Percentiles rank a stretch among this genome's conserved stretches.
Evolutionary conservation across 805 yeast species (phyloP).

Genomic region (Kuraishia molischiana): DNA sequence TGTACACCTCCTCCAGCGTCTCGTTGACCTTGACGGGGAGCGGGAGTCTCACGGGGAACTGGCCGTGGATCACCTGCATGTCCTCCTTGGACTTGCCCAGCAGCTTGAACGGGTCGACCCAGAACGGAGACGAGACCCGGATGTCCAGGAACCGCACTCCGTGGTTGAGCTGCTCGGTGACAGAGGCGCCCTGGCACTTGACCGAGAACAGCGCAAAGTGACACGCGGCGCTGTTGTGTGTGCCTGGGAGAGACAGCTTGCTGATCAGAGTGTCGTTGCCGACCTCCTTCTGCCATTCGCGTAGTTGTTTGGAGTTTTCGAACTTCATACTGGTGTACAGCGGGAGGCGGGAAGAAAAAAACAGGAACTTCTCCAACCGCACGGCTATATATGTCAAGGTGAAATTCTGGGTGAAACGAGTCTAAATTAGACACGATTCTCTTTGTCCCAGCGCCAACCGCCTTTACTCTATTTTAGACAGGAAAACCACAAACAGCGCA

Average conservation of each 20-base stretch:
- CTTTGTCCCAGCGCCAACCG: no score
- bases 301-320: no score
- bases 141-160: slow-evolving; percentile 74
- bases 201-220: slow-evolving; percentile 37
- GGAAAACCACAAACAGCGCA: no score
- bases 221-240: slow-evolving; percentile 75
- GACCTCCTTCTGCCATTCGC: slow-evolving; percentile 43
- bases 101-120: slow-evolving; percentile 14
- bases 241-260: slow-evolving; percentile 64
- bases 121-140: slow-evolving; percentile 49
- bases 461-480: no score
- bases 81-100: slow-evolving; percentile 28
- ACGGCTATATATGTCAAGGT: no score
- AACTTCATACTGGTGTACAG: no score
- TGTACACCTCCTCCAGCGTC: slow-evolving; percentile 49
- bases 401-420: no score
- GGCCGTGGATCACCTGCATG: slow-evolving; percentile 63
- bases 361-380: no score
- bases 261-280: slow-evolving; percentile 41
- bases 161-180: slow-evolving; percentile 52
- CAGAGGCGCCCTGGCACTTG: slow-evolving; percentile 58
- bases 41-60: slow-evolving; percentile 36
- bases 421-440: no score
- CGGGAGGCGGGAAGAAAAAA: no score
- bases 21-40: slow-evolving; percentile 34